Evolutionary conservation across 2,329 filamentous ascomycete genomes (phyloP).

Genomic region (Penicillium sp.): DNA sequence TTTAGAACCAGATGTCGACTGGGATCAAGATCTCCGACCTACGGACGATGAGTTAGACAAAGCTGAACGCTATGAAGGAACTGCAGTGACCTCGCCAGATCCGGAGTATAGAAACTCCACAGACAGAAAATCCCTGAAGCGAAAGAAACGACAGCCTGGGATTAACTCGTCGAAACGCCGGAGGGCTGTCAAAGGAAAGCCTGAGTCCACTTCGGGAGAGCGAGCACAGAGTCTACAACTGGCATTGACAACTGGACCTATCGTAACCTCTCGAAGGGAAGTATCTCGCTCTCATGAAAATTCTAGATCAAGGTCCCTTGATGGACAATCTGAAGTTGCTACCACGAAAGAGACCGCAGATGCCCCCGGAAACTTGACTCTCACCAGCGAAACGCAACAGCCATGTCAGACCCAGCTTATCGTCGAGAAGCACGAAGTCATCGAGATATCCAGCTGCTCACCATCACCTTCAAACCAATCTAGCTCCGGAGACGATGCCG

Average conservation of each 20-base stretch:
- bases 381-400: background rate
- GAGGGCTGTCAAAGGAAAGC: constrained; percentile 1
- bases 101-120: background rate
- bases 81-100: constrained; percentile 19
- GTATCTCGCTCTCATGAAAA: background rate
- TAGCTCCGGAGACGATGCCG: background rate
- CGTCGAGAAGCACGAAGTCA: background rate
- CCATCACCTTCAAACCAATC: background rate
- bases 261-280: background rate
- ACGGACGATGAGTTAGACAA: constrained; percentile 18
- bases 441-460: constrained; percentile 14
- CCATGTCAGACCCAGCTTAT: background rate
- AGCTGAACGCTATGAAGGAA: constrained; percentile 5
- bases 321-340: background rate
- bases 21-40: constrained; percentile 32
- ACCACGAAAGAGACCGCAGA: background rate
- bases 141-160: constrained; percentile 6
- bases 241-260: constrained; percentile 4
- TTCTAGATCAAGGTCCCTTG: background rate
- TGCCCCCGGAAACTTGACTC: background rate
- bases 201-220: background rate
- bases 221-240: constrained; percentile 1
- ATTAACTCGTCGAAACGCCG: constrained; percentile 10
- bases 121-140: background rate
- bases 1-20: constrained; percentile 24